phyloP scores from a whole-genome alignment of 345 rosid genomes.

The Acer yangbiense region DNA sequence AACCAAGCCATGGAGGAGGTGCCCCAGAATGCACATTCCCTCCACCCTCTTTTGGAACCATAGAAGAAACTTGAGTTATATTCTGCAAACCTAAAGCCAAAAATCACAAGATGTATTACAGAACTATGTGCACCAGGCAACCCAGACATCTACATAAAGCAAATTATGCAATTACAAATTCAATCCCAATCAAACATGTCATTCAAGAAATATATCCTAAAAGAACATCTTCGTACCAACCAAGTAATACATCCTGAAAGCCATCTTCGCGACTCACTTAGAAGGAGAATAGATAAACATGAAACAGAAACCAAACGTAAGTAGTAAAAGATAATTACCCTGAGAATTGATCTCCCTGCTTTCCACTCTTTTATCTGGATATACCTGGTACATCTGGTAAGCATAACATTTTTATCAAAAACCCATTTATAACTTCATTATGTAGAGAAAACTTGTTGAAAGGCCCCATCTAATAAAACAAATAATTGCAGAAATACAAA shows the following conservation, averaged over 20 bases:
- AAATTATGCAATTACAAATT: not conserved
- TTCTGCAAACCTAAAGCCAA: conserved; percentile 43
- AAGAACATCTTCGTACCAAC: not conserved
- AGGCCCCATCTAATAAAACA: not conserved
- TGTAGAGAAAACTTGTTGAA: conserved; percentile 2
- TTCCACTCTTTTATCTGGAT: conserved; percentile 32
- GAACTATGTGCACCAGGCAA: not conserved
- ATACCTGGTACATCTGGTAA: conserved; percentile 35
- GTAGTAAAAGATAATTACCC: conserved; percentile 43
- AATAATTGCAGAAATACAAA: not conserved
- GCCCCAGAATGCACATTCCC: conserved; percentile 87
- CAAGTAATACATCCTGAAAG: not conserved
- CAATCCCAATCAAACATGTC: not conserved
- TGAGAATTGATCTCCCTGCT: conserved; percentile 36
- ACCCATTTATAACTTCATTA: conserved; percentile 6
- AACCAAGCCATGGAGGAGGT: conserved; percentile 72
- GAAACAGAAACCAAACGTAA: conserved; percentile 15
- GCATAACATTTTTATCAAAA: conserved; percentile 12
- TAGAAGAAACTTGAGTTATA: conserved; percentile 38
- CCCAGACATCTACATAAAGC: not conserved
- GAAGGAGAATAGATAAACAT: conserved; percentile 8
- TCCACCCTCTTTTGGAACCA: conserved; percentile 31
- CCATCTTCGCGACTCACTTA: not conserved
- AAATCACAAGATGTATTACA: conserved; percentile 5
- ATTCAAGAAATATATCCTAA: not conserved